phyloP scores from a whole-genome alignment of 2,329 filamentous ascomycete genomes.

The Clarireedia sp. region DNA sequence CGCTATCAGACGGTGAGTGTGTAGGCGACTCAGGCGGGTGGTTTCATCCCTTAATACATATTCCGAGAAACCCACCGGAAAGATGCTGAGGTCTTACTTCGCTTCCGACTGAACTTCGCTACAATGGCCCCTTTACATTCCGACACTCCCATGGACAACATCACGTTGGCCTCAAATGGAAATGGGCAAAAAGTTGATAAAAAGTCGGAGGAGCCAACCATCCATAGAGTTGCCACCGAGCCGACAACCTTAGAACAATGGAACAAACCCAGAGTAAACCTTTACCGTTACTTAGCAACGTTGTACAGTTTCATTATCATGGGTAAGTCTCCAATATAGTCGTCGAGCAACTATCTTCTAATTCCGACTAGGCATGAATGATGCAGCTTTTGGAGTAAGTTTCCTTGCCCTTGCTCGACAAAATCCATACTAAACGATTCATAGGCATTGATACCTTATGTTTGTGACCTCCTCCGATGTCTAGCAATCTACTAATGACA shows the following conservation, averaged over 20 bases:
- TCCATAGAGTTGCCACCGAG: not conserved
- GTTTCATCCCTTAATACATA: not conserved
- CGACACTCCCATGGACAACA: not conserved
- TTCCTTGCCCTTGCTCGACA: not conserved
- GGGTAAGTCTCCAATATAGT: conserved; percentile 38
- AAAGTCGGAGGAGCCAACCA: conserved; percentile 6
- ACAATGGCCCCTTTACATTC: not conserved
- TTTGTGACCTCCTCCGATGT: conserved; percentile 19
- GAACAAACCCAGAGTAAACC: conserved; percentile 53
- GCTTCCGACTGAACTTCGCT: too few species aligned
- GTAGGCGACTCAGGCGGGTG: not conserved
- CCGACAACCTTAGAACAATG: conserved; percentile 42
- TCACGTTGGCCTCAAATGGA: not conserved
- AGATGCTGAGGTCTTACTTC: too few species aligned
- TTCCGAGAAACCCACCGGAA: not conserved
- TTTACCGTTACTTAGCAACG: conserved; percentile 49
- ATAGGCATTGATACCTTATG: conserved; percentile 41
- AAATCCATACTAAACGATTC: not conserved
- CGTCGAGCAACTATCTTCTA: not conserved
- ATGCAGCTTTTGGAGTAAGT: conserved; percentile 16
- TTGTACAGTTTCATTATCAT: conserved; percentile 56
- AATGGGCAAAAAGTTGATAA: not conserved
- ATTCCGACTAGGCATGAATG: conserved; percentile 5
- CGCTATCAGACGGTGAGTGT: not conserved
- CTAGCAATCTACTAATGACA: not conserved